Evolutionary conservation across 2,329 filamentous ascomycete genomes (phyloP).

Genomic region (Alternaria arborescens): DNA sequence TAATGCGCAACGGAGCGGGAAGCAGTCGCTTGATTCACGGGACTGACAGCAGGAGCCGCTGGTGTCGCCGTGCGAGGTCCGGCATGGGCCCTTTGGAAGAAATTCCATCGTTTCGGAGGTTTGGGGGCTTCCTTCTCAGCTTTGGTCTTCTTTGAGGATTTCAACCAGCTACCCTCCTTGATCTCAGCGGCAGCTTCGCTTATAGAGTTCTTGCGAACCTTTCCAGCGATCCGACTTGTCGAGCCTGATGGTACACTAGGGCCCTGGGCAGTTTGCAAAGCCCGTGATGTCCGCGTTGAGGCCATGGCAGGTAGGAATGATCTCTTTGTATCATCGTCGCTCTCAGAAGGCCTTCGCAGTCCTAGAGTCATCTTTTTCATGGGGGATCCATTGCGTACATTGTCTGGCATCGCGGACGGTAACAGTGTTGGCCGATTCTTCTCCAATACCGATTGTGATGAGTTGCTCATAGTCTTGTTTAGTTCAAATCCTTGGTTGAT

Average conservation of each 20-base stretch:
- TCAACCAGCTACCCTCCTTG: constrained; percentile 52
- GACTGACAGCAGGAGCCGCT: constrained; percentile 50
- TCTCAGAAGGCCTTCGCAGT: constrained; percentile 45
- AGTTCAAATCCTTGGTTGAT: constrained; percentile 19
- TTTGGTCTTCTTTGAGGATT: constrained; percentile 42
- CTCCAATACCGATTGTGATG: constrained; percentile 27
- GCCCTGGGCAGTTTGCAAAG: constrained; percentile 35
- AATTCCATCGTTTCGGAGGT: constrained; percentile 63
- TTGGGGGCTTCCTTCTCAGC: constrained; percentile 46
- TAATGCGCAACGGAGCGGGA: constrained; percentile 65
- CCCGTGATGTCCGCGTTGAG: constrained; percentile 39
- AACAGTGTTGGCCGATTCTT: constrained; percentile 40
- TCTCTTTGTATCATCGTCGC: constrained; percentile 47
- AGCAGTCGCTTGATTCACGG: constrained; percentile 40
- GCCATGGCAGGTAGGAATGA: constrained; percentile 45
- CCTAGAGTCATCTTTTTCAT: constrained; percentile 40
- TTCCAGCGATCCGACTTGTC: constrained; percentile 24
- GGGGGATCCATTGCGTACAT: constrained; percentile 41
- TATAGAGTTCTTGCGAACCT: constrained; percentile 38
- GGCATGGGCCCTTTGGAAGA: constrained; percentile 63
- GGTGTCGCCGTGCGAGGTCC: constrained; percentile 48
- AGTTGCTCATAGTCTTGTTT: constrained; percentile 32
- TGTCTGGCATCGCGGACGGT: constrained; percentile 51
- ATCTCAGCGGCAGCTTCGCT: constrained; percentile 35
- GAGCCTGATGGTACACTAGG: constrained; percentile 22